These are phyloP conservation scores for Carex scoparia DNA, from an alignment of 176 grass and related monocot species.

Conservation along the genomic window DNA sequence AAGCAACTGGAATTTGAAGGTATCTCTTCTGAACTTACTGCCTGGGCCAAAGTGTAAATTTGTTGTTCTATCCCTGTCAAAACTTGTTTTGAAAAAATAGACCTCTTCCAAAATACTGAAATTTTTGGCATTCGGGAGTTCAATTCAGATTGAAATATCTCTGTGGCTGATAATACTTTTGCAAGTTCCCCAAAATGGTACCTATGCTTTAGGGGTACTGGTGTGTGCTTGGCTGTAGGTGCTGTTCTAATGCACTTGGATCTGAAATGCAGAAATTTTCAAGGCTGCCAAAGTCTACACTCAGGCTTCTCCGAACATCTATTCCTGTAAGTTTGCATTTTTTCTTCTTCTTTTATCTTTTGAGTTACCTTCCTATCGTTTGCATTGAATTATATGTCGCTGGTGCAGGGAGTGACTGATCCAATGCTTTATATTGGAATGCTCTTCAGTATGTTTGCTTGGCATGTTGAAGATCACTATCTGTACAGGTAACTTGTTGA, in stretches of 20 bases:
- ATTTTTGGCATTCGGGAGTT: neutral
- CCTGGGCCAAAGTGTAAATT: neutral
- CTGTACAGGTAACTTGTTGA: constrained; percentile 63
- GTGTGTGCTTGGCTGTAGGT: neutral
- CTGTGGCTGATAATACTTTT: neutral
- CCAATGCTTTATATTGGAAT: constrained; percentile 99
- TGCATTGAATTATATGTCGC: constrained; percentile 23
- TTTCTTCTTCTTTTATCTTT: neutral
- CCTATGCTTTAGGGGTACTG: neutral
- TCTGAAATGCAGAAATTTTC: constrained; percentile 61
- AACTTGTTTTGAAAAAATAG: neutral
- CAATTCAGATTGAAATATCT: neutral
- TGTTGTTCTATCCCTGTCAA: neutral
- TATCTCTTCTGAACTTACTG: neutral
- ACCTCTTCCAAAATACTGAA: neutral
- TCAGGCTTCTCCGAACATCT: constrained; percentile 62
- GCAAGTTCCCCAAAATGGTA: neutral
- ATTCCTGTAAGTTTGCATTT: constrained; percentile 69
- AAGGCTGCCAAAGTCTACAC: constrained; percentile 62
- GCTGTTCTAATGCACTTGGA: neutral
- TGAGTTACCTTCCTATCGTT: neutral
- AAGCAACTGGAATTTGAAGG: constrained; percentile 98
- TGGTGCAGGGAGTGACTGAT: constrained; percentile 90
- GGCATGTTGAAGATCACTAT: constrained; percentile 99
- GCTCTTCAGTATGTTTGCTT: constrained; percentile 99